phyloP scores from a whole-genome alignment of 306 rosid genomes.

The Inga leiocalycina region DNA sequence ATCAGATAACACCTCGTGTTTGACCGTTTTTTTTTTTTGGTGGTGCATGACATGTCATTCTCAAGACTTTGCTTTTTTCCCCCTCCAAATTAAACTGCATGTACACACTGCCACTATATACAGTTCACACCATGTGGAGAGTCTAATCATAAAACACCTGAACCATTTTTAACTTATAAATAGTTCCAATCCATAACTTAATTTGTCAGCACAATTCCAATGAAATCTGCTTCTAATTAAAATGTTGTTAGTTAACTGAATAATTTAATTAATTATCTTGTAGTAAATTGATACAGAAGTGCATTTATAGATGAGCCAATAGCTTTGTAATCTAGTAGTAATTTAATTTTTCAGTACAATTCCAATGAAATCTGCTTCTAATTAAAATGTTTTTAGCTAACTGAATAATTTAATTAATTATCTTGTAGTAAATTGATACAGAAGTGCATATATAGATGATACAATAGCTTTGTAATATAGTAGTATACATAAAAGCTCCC shows the following conservation, averaged over 20 bases:
- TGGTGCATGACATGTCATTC: slow-evolving; percentile 27
- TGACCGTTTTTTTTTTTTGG: slow-evolving; percentile 19
- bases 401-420: neutral
- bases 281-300: neutral
- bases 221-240: neutral
- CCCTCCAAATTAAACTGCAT: neutral
- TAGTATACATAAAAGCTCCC: no score
- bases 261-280: neutral
- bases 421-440: neutral
- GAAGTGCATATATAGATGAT: neutral
- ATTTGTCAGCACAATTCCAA: neutral
- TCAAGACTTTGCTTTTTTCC: slow-evolving; percentile 12
- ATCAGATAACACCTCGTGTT: slow-evolving; percentile 25
- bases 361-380: neutral
- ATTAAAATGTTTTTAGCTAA: neutral
- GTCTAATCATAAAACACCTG: slow-evolving; percentile 40
- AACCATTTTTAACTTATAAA: neutral
- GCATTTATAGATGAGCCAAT: neutral
- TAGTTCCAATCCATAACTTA: neutral
- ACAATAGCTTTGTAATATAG: no score
- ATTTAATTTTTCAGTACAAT: neutral
- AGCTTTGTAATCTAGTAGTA: no score
- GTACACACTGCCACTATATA: neutral
- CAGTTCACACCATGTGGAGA: slow-evolving; percentile 22
- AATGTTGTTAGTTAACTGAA: neutral